Percentiles rank a stretch among this genome's conserved stretches.
phyloP scores from a whole-genome alignment of 495 filamentous ascomycete species.

The Chaetomium fimeti region DNA sequence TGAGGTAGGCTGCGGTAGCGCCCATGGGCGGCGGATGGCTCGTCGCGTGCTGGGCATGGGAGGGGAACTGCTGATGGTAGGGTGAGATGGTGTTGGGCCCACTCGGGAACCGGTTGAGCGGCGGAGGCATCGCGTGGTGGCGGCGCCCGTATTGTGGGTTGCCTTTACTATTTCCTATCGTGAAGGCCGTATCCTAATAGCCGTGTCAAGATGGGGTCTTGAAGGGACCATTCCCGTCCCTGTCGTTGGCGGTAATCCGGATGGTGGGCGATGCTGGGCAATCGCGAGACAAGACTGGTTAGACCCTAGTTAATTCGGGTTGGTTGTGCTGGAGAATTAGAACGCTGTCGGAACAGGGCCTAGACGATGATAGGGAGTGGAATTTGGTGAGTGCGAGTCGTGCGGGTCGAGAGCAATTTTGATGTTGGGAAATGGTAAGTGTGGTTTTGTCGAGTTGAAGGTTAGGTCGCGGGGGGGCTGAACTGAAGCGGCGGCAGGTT shows the following conservation, averaged over 20 bases:
- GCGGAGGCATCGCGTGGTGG: conserved; percentile 37
- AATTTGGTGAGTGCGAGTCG: neutral
- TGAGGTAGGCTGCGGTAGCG: conserved; percentile 46
- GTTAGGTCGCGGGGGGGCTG: conserved; percentile 5
- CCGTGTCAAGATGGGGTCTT: conserved; percentile 16
- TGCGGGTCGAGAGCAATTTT: neutral
- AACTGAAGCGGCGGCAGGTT: conserved; percentile 15
- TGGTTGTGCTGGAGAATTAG: neutral
- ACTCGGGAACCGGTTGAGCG: conserved; percentile 36
- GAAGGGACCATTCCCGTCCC: conserved; percentile 29
- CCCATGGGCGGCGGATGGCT: conserved; percentile 42
- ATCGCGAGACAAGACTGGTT: neutral
- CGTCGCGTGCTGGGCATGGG: conserved; percentile 46
- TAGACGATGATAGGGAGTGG: neutral
- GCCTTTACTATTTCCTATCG: conserved; percentile 18
- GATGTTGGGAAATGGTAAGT: neutral
- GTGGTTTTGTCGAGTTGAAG: neutral
- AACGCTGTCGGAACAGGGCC: neutral
- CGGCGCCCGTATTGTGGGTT: conserved; percentile 16
- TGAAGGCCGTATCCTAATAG: conserved; percentile 22
- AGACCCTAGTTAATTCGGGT: neutral
- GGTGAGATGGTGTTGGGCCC: conserved; percentile 41
- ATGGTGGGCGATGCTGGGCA: conserved; percentile 5
- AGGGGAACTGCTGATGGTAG: conserved; percentile 50
- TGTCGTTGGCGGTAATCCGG: neutral